Evolutionary conservation across 2,329 filamentous ascomycete genomes (phyloP).

Genomic region (Botrytis fragariae): DNA sequence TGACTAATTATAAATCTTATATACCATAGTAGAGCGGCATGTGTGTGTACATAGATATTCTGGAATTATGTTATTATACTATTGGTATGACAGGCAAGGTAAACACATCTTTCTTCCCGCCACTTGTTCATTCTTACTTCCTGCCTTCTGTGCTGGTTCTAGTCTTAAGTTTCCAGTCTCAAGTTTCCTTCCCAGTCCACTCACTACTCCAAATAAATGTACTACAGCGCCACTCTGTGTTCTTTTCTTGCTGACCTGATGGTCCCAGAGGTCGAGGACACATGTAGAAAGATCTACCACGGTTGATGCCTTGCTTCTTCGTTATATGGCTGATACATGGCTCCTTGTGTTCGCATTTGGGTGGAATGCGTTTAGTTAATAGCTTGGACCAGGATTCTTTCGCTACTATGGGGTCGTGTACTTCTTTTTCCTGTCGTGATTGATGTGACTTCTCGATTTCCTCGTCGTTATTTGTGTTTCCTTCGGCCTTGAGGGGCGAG

Average conservation of each 20-base stretch:
- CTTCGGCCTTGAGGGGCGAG: background rate
- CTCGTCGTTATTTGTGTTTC: background rate
- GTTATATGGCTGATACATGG: conserved; percentile 80
- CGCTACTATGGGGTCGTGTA: conserved; percentile 66
- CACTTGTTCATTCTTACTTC: background rate
- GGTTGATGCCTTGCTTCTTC: conserved; percentile 86
- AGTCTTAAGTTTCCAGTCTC: background rate
- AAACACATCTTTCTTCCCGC: background rate
- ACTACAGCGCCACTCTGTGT: conserved; percentile 80
- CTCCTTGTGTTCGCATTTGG: conserved; percentile 84
- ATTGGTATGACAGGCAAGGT: background rate
- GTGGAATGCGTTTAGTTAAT: conserved; percentile 69
- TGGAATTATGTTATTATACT: background rate
- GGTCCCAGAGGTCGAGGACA: conserved; percentile 75
- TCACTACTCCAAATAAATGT: conserved; percentile 64
- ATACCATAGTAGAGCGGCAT: background rate
- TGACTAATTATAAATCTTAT: background rate
- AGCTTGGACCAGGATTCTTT: conserved; percentile 87
- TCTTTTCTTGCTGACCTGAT: conserved; percentile 78
- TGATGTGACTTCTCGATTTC: conserved; percentile 21
- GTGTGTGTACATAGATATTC: background rate
- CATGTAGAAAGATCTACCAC: conserved; percentile 64
- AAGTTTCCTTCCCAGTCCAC: conserved; percentile 25
- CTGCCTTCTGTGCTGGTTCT: background rate
- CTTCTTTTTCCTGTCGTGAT: conserved; percentile 33